Conservation (phyloP, 1,284 basidiomycete species). For the Microbotryum saponariae region DNA sequence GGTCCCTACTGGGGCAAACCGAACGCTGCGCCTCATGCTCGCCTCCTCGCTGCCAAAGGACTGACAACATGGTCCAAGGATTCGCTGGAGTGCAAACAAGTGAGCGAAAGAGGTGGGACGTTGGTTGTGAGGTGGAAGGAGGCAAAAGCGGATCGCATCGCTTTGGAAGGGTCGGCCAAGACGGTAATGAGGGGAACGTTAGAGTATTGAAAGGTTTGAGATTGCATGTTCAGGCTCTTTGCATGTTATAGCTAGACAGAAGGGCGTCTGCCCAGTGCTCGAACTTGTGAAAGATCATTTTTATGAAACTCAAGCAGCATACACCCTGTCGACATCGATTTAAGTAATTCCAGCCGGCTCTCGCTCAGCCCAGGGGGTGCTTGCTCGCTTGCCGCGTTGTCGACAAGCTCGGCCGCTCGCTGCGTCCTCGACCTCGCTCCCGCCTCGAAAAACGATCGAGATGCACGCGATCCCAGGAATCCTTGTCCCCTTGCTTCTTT, state of each 20-base stretch:
- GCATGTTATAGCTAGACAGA: background rate
- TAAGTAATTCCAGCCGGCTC: too few relatives aligned
- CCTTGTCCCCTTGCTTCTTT: too few relatives aligned
- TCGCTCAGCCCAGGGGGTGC: too few relatives aligned
- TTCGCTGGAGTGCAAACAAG: slow-evolving; percentile 44
- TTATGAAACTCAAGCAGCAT: too few relatives aligned
- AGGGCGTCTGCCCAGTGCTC: slow-evolving; percentile 18
- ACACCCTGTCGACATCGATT: too few relatives aligned
- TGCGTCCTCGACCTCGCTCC: too few relatives aligned
- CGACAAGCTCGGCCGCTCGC: too few relatives aligned
- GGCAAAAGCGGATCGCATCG: slow-evolving; percentile 27
- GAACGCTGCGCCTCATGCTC: background rate
- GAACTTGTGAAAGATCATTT: slow-evolving; percentile 13
- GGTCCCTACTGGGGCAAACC: slow-evolving; percentile 49
- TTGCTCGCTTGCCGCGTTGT: too few relatives aligned
- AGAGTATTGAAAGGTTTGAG: slow-evolving; percentile 26
- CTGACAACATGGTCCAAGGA: background rate
- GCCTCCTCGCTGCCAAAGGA: background rate
- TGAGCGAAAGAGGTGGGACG: slow-evolving; percentile 51
- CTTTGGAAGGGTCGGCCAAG: slow-evolving; percentile 7
- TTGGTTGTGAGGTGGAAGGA: slow-evolving; percentile 45
- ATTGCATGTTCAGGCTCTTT: background rate
- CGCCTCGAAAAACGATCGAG: too few relatives aligned
- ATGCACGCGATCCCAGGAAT: too few relatives aligned
- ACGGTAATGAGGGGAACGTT: slow-evolving; percentile 29